Percentiles rank a stretch among this genome's conserved stretches.
These are phyloP conservation scores for Umbilicaria muhlenbergii DNA, from an alignment of 495 filamentous ascomycete genomes.

Conservation along the genomic window DNA sequence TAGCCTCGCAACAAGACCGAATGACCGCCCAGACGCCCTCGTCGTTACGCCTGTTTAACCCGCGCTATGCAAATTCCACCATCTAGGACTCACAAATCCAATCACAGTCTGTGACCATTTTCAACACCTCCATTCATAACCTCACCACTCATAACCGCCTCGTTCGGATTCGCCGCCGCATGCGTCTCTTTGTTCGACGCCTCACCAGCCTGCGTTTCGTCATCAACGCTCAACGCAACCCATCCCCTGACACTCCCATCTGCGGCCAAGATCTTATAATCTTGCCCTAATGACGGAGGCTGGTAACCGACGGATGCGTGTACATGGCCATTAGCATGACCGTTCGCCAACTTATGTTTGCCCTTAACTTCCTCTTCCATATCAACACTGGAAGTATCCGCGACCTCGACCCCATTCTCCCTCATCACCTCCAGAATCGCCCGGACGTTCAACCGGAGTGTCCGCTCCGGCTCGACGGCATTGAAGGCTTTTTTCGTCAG, in stretches of 20 bases:
- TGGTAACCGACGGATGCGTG: not conserved
- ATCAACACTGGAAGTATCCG: slow-evolving; percentile 31
- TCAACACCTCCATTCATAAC: not conserved
- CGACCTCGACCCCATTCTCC: slow-evolving; percentile 31
- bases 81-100: no score
- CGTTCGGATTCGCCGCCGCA: not conserved
- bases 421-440: slow-evolving; percentile 47
- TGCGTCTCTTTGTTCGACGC: not conserved
- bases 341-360: no score
- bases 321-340: not conserved
- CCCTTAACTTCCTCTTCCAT: slow-evolving; percentile 16
- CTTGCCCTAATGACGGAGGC: slow-evolving; percentile 1
- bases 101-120: no score
- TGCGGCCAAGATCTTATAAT: slow-evolving; percentile 6
- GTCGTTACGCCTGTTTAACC: no score
- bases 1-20: no score
- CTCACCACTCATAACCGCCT: slow-evolving; percentile 1
- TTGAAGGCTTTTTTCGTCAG: slow-evolving; percentile 40
- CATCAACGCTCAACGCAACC: slow-evolving; percentile 3
- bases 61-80: no score
- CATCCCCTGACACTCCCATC: slow-evolving; percentile 11
- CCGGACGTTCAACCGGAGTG: slow-evolving; percentile 45
- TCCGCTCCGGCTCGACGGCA: slow-evolving; percentile 43
- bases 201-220: not conserved
- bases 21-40: no score